These are phyloP conservation scores for Candida qinlingensis DNA, from an alignment of 805 yeast genomes.

Conservation along the genomic window DNA sequence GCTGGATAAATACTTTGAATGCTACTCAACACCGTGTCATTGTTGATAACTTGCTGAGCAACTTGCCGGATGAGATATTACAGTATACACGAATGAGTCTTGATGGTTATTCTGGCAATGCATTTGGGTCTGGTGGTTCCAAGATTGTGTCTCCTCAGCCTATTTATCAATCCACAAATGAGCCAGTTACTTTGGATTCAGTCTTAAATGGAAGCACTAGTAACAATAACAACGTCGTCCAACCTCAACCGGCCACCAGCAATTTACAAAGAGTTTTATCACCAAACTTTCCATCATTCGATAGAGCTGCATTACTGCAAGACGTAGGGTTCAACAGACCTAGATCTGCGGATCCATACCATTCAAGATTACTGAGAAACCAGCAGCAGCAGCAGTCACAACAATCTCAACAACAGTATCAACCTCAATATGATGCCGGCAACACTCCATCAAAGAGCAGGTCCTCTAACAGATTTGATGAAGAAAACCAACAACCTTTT, in stretches of 20 bases:
- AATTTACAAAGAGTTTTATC: constrained; percentile 29
- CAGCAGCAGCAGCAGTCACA: constrained; percentile 5
- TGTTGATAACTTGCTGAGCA: constrained; percentile 47
- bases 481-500: constrained; percentile 4
- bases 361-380: constrained; percentile 11
- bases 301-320: constrained; percentile 15
- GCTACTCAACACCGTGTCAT: constrained; percentile 48
- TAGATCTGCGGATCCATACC: constrained; percentile 37
- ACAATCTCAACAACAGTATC: constrained; percentile 2
- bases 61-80: constrained; percentile 46
- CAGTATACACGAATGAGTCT: constrained; percentile 43
- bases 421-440: constrained; percentile 6
- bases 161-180: constrained; percentile 24
- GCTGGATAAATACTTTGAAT: constrained; percentile 45
- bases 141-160: constrained; percentile 19
- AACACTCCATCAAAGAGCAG: constrained; percentile 17
- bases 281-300: constrained; percentile 18
- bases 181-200: constrained; percentile 35
- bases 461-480: constrained; percentile 18
- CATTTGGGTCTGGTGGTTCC: not conserved
- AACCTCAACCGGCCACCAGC: constrained; percentile 31
- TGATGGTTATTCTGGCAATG: constrained; percentile 27
- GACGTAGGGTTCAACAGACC: constrained; percentile 31
- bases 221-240: constrained; percentile 28
- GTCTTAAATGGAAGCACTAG: constrained; percentile 26